Evolutionary conservation across 331 rosid species (phyloP).

Genomic region (Erythrophleum ivorense): DNA sequence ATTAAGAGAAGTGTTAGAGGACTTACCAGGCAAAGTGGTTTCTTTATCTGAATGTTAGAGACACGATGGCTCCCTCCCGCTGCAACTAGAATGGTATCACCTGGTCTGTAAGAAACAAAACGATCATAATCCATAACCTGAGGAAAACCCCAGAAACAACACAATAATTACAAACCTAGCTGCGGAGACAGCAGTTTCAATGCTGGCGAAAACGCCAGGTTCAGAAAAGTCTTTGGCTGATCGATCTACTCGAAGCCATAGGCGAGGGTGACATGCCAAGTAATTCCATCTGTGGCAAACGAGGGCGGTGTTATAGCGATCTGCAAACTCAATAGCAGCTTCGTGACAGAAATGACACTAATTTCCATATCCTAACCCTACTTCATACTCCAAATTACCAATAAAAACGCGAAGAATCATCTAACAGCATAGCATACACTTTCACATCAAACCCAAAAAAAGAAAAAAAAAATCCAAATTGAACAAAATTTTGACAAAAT

Average conservation of each 20-base stretch:
- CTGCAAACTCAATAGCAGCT: slow-evolving; percentile 94
- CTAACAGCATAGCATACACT: slow-evolving; percentile 10
- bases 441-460: background rate
- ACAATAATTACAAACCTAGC: slow-evolving; percentile 67
- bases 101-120: slow-evolving; percentile 64
- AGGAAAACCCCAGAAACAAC: slow-evolving; percentile 7
- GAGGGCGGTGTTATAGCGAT: slow-evolving; percentile 99
- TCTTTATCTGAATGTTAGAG: slow-evolving; percentile 81
- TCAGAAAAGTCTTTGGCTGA: slow-evolving; percentile 68
- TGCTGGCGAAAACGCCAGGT: slow-evolving; percentile 79
- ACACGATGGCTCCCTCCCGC: slow-evolving; percentile 84
- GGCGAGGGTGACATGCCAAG: slow-evolving; percentile 95
- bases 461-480: background rate
- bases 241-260: slow-evolving; percentile 95
- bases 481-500: slow-evolving; percentile 6
- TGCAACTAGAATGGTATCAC: slow-evolving; percentile 90
- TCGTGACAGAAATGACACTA: slow-evolving; percentile 55
- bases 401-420: background rate
- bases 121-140: slow-evolving; percentile 28
- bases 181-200: slow-evolving; percentile 87
- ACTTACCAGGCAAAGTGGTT: slow-evolving; percentile 91
- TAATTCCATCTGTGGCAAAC: slow-evolving; percentile 99
- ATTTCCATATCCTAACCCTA: slow-evolving; percentile 41
- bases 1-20: slow-evolving; percentile 21
- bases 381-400: slow-evolving; percentile 24